Evolutionary conservation across 441 rosid genomes (phyloP), one percentile per base, ranked within the genome.

Genomic region (Gossypium schwendimanii): DNA sequence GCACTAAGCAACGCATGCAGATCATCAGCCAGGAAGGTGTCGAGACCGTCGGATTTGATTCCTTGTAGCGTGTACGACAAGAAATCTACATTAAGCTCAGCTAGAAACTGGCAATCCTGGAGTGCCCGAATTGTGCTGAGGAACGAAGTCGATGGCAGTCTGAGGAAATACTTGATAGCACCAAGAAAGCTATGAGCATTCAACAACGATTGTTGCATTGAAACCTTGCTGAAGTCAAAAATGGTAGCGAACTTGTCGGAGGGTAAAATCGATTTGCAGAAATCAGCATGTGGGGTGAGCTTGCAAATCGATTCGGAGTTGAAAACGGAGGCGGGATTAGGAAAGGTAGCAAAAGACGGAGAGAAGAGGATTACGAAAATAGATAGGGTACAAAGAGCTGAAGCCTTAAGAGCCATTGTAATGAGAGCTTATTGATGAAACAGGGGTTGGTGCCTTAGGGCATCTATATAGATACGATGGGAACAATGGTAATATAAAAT

Each of bases 1-100:
- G 95, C 92, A 6, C 91, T 87, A 2, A 91, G 86, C 63, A 67
- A 84, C 57, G 66, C 83, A 81, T 60, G 87, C 33, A 78, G 18
- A 61, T 87, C 88, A 53, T 64, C 60, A 33, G 85, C 83, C 55
- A 71, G 44, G 47, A 28, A 33, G 50, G 57, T 47, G 11, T 77
- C 75, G 1, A 86, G 74, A 64, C 4, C 47, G 15, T 81, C 71
- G 4, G 41, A 63, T 20, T 65, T 76, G 45, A 79, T 36, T 10
- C 53, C 57, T 23, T 69, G 6, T 0, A 63, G 39, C 14, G 85
- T 66, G 69, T 71, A 64, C 3, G 84, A 71, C 45, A 91, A 52
- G 24, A 62, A 80, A 41, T 89, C 90, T 6, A 82, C 60, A 73
- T 83, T 85, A 18, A 79, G 54, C 23, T 77, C 60, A 4, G 79